phyloP scores from a whole-genome alignment of 1,284 basidiomycete species.

The Sporisorium scitamineum region DNA sequence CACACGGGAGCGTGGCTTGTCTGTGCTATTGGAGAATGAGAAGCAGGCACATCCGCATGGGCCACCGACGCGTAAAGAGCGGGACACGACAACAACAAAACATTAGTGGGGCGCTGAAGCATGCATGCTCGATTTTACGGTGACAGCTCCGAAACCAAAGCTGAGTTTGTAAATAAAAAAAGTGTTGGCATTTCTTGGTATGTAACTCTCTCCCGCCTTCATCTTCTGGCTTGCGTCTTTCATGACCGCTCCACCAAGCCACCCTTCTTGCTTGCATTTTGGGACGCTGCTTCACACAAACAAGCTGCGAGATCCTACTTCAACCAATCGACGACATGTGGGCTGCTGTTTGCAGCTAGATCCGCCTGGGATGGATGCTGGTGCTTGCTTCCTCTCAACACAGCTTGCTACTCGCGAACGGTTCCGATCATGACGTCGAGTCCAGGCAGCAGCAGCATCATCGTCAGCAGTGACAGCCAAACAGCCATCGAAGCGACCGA shows the following conservation, averaged over 20 bases:
- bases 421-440: slow-evolving; percentile 8
- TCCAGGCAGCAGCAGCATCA: not conserved
- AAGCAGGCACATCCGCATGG: not conserved
- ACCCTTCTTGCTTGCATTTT: not conserved
- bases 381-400: slow-evolving; percentile 4
- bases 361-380: not conserved
- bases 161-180: not conserved
- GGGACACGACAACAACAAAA: not conserved
- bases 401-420: not conserved
- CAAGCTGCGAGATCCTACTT: not conserved
- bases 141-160: not conserved
- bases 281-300: no score
- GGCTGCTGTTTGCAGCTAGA: slow-evolving; percentile 8
- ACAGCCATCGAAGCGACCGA: not conserved
- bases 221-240: not conserved
- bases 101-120: no score
- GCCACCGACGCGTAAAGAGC: not conserved
- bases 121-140: not conserved
- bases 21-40: no score
- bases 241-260: not conserved
- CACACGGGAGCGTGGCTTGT: no score
- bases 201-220: not conserved
- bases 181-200: not conserved
- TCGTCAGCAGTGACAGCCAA: not conserved
- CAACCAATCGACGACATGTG: slow-evolving; percentile 4